Conservation (phyloP, 768 basidiomycete genomes). For the Sistotremastrum suecicum region DNA sequence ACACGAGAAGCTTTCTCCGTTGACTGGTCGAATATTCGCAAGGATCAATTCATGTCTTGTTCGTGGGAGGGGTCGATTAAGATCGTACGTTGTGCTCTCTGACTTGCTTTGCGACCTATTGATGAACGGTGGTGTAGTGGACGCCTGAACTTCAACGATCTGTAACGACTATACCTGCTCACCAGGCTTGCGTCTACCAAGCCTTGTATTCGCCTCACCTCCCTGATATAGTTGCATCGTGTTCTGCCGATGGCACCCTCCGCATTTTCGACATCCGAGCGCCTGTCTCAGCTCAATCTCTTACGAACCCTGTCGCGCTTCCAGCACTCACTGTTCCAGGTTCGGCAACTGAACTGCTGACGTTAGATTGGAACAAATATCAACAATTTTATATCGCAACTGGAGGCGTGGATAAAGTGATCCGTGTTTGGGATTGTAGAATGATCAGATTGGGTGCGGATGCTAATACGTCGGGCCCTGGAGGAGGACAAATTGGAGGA, state of each 20-base stretch:
- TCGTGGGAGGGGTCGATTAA: constrained; percentile 91
- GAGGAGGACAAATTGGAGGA: constrained; percentile 46
- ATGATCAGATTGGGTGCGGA: constrained; percentile 51
- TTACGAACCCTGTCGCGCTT: constrained; percentile 53
- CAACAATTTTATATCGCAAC: constrained; percentile 63
- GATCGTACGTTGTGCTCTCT: constrained; percentile 39
- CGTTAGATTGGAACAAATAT: constrained; percentile 91
- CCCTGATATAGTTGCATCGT: constrained; percentile 66
- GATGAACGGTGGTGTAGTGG: constrained; percentile 42
- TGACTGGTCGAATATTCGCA: constrained; percentile 91
- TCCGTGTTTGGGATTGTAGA: constrained; percentile 78
- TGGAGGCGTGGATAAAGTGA: constrained; percentile 61
- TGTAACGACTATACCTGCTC: constrained; percentile 68
- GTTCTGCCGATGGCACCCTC: constrained; percentile 76
- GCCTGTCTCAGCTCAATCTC: constrained; percentile 3
- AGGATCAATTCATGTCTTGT: constrained; percentile 73
- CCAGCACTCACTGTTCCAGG: constrained; percentile 69
- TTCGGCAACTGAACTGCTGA: constrained; percentile 62
- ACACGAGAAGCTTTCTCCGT: constrained; percentile 84
- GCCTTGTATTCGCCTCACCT: constrained; percentile 88
- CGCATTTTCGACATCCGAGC: constrained; percentile 55
- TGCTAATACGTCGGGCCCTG: constrained; percentile 6
- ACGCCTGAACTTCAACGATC: constrained; percentile 70
- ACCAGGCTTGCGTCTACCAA: constrained; percentile 76
- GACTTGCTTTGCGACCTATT: background rate